Conservation (phyloP, 163 green algal species). For the Prototheca wickerhamii region DNA sequence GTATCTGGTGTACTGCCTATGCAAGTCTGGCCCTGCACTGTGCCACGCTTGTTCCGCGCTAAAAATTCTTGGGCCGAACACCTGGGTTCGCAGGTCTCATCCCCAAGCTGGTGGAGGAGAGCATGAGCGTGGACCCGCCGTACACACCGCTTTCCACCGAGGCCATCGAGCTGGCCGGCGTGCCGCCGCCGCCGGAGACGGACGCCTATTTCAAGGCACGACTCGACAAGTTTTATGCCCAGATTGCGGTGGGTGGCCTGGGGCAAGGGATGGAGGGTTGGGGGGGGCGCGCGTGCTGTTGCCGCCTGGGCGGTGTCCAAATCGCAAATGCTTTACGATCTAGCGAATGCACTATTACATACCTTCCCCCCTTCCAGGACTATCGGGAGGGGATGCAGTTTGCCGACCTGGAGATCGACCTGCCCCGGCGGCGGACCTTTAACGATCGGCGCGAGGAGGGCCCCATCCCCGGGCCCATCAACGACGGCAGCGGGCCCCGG, state of each 20-base stretch:
- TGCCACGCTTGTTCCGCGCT: neutral
- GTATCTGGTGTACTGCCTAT: too few relatives aligned
- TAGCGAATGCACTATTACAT: too few relatives aligned
- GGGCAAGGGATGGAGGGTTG: neutral
- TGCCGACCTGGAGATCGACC: conserved; percentile 25
- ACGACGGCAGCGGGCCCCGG: conserved; percentile 7
- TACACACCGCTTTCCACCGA: conserved; percentile 69
- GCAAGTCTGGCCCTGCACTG: neutral
- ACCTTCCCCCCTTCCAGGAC: conserved; percentile 15
- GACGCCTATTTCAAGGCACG: conserved; percentile 63
- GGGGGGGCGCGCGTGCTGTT: neutral
- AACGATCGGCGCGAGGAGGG: neutral
- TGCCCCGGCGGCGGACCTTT: conserved; percentile 1
- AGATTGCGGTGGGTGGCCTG: conserved; percentile 32
- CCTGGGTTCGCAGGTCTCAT: conserved; percentile 58
- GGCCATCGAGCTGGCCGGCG: conserved; percentile 14
- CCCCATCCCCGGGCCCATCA: neutral
- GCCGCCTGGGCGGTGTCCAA: neutral
- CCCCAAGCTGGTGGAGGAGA: conserved; percentile 39
- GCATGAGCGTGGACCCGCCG: conserved; percentile 37
- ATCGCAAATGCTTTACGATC: too few relatives aligned
- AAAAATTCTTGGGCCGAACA: too few relatives aligned
- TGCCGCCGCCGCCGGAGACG: conserved; percentile 40
- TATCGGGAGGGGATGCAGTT: conserved; percentile 30
- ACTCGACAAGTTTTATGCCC: conserved; percentile 65